A percentile compares a stretch with the other conserved stretches of the same genome.
Conservation (phyloP, 108 stramenopile genomes). For the Conticribra guillardii region DNA sequence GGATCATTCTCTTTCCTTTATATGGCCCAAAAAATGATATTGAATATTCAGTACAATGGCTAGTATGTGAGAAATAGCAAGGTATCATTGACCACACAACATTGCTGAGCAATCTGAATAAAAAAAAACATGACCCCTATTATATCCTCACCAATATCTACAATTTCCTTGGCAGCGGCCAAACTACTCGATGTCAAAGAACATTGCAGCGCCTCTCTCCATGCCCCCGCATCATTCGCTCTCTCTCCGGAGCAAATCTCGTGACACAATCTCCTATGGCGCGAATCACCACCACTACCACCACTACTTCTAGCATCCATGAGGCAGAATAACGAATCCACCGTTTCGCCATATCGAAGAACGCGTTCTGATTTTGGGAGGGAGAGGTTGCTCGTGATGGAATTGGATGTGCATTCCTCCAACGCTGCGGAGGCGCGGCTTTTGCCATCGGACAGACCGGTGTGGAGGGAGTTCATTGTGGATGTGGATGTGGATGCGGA, state of each 20-base stretch:
- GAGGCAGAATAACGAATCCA: conserved; percentile 70
- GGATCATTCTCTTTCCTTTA: conserved; percentile 55
- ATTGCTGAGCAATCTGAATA: too few species aligned
- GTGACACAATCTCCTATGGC: conserved; percentile 18
- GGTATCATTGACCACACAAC: background rate
- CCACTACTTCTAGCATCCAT: background rate
- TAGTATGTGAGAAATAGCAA: background rate
- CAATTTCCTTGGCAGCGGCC: background rate
- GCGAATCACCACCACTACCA: background rate
- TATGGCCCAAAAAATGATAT: background rate
- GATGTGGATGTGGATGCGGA: background rate
- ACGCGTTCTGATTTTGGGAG: conserved; percentile 32
- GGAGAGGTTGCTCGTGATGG: background rate
- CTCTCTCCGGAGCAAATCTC: conserved; percentile 25
- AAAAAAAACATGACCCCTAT: too few species aligned
- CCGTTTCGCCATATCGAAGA: conserved; percentile 73
- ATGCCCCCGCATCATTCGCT: conserved; percentile 28
- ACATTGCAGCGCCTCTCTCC: conserved; percentile 36
- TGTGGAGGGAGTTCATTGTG: background rate
- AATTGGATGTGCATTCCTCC: conserved; percentile 3
- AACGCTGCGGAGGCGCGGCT: background rate
- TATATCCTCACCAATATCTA: conserved; percentile 7
- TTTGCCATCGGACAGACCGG: background rate
- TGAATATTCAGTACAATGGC: background rate
- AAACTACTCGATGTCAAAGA: background rate